phyloP scores from a whole-genome alignment of 2,329 filamentous ascomycete species.

The Paracoccidioides lutzii region DNA sequence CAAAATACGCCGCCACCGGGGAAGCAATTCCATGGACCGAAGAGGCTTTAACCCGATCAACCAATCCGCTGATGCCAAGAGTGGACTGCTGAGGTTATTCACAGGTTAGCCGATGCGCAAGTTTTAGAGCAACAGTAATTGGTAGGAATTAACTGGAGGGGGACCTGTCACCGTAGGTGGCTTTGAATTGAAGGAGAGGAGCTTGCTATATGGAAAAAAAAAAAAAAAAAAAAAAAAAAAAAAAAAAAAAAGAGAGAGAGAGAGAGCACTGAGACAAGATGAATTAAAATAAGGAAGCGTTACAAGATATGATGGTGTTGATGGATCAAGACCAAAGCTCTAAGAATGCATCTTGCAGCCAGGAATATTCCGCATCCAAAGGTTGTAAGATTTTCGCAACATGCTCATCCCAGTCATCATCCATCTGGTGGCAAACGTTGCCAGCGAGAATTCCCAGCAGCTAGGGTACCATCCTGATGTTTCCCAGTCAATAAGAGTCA shows the following conservation, averaged over 20 bases:
- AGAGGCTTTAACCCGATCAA: background rate
- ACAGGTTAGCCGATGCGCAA: background rate
- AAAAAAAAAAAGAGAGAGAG: no score
- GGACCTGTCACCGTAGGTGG: no score
- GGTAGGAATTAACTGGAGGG: background rate
- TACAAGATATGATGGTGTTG: background rate
- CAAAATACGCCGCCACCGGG: background rate
- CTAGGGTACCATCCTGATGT: slow-evolving; percentile 27
- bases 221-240: no score
- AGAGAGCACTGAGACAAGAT: no score
- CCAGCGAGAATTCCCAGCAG: slow-evolving; percentile 29
- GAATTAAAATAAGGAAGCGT: no score
- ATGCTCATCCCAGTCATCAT: slow-evolving; percentile 24
- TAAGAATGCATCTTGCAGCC: slow-evolving; percentile 15
- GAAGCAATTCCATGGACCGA: slow-evolving; percentile 1
- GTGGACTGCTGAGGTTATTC: background rate
- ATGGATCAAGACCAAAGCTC: slow-evolving; percentile 15
- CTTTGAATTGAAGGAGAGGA: no score
- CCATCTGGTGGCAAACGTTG: slow-evolving; percentile 22
- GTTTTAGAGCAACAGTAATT: background rate
- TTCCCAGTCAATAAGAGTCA: slow-evolving; percentile 31
- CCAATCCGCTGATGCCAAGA: background rate
- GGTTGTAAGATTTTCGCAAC: slow-evolving; percentile 20
- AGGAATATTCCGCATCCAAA: slow-evolving; percentile 21
- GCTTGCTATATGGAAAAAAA: no score